Evolutionary conservation across 768 basidiomycete genomes (phyloP).

Genomic region (Russula sp.): DNA sequence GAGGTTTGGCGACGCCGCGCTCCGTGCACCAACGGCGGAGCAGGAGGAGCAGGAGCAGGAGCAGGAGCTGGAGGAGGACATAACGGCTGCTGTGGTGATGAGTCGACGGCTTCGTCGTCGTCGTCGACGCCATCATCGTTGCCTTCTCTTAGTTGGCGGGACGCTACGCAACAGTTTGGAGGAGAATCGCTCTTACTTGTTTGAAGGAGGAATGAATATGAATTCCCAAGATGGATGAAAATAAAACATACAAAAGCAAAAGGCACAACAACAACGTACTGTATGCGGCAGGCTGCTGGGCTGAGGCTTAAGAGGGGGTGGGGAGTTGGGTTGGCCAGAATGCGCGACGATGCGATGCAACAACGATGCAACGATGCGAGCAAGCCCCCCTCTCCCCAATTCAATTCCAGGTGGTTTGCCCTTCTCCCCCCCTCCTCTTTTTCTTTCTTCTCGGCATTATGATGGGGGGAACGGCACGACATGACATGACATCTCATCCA

Average conservation of each 20-base stretch:
- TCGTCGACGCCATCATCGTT: neutral
- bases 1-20: constrained; percentile 52
- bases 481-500: neutral
- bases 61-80: too few species aligned
- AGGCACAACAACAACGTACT: too few species aligned
- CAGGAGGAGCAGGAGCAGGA: too few species aligned
- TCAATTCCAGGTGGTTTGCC: neutral
- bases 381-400: neutral
- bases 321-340: neutral
- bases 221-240: too few species aligned
- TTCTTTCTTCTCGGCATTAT: neutral
- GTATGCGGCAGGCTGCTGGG: neutral
- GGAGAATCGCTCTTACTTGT: constrained; percentile 56
- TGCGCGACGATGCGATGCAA: neutral
- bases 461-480: neutral
- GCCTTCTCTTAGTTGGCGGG: constrained; percentile 60
- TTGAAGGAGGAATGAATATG: constrained; percentile 37
- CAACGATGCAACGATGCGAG: neutral
- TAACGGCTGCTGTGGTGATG: neutral
- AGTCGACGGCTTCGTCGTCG: neutral
- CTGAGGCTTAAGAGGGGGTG: constrained; percentile 41
- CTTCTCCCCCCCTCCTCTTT: neutral
- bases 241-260: too few species aligned
- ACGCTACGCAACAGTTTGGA: constrained; percentile 43
- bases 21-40: neutral